Base-by-base conservation (phyloP, 2,329 filamentous ascomycete genomes). In the Arthroderma uncinatum region DNA sequence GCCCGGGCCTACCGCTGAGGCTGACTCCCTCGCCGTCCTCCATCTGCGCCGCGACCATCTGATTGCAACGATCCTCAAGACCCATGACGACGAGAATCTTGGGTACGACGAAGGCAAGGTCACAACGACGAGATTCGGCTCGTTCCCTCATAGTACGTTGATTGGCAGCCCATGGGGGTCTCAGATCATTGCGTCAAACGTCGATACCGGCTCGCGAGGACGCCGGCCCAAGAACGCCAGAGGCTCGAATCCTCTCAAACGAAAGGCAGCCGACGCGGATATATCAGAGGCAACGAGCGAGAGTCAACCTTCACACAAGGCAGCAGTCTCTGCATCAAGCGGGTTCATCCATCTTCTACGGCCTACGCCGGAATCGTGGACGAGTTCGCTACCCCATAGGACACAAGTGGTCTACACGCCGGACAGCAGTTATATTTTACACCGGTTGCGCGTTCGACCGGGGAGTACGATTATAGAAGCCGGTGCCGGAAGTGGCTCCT, bases 41-140 rank as follows among this genome's bases (percentile, higher is more conserved):
- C 88, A 95, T 68, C 81, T 98, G 55, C 92, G 89, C 60, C 86
- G 91, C 73, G 91, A 97, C 71, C 85, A 86, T 60, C 83, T 91
- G 61, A 79, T 90, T 39, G 89, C 92, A 6, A 78, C 90, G 25
- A 83, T 87, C 60, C 80, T 91, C 28, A 78, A 80, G 61, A 75
- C 81, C 30, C 78, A 79, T 21, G 78, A 81, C 37, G 82, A 82
- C 55, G 79, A 81, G 42, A 78, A 85, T 61, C 80, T 84, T 66
- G 87, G 86, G 59, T 90, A 90, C 65, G 80, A 81, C 30, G 86
- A 90, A 68, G 87, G 87, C 36, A 84, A 84, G 50, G 86, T 89
- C 1, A 82, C 91, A 56, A 97, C 95, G 73, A 98, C 92, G 1
- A 84, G 91, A 47, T 98, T 95, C 67, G 93, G 93, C 53, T 95